A percentile compares a stretch with the other conserved stretches of the same genome.
Evolutionary conservation across 176 grass and related monocot species (phyloP).

Genomic region (Olyra latifolia): DNA sequence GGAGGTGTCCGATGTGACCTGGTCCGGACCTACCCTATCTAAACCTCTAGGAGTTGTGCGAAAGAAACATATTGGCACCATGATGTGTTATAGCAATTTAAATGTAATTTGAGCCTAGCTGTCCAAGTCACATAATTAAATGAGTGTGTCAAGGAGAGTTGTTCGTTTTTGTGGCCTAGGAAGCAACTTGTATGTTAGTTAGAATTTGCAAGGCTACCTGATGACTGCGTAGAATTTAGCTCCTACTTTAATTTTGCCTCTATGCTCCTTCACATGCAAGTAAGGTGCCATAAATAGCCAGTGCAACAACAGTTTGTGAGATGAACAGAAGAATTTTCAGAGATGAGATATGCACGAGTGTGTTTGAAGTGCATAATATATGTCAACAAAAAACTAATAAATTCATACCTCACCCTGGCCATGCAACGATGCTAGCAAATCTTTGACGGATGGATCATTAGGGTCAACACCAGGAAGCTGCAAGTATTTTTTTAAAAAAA

Average conservation of each 20-base stretch:
- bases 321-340: slow-evolving; percentile 4
- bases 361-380: background rate
- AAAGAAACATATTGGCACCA: too few relatives aligned
- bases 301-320: background rate
- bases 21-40: too few relatives aligned
- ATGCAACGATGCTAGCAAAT: slow-evolving; percentile 46
- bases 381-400: background rate
- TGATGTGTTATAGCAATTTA: too few relatives aligned
- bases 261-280: too few relatives aligned
- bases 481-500: background rate
- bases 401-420: slow-evolving; percentile 17
- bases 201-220: background rate
- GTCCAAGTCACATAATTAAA: background rate
- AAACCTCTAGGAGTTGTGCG: too few relatives aligned
- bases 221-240: too few relatives aligned
- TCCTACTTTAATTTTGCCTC: too few relatives aligned
- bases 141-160: background rate
- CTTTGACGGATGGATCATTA: slow-evolving; percentile 53
- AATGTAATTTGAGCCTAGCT: too few relatives aligned
- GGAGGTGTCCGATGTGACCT: too few relatives aligned
- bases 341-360: background rate
- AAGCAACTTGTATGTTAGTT: background rate
- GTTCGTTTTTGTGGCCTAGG: background rate
- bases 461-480: slow-evolving; percentile 66
- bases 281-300: too few relatives aligned